Evolutionary conservation across 2,329 filamentous ascomycete genomes (phyloP).

Genomic region (Neopestalotiopsis sp.): DNA sequence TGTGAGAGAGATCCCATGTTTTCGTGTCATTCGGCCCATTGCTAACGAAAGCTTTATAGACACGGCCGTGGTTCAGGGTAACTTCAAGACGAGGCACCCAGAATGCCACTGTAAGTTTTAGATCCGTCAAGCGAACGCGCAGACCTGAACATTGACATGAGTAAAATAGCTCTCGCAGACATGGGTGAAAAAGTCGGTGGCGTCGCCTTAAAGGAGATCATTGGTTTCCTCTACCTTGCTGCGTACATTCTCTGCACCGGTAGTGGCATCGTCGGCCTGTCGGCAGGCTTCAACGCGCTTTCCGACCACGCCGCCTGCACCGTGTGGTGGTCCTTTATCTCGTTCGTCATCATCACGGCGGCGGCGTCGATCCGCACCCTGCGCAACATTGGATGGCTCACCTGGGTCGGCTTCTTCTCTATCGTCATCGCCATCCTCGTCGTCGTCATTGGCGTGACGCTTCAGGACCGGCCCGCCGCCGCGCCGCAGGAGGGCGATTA

Average conservation of each 20-base stretch:
- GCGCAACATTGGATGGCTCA: slow-evolving; percentile 65
- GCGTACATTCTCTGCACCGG: slow-evolving; percentile 62
- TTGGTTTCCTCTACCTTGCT: slow-evolving; percentile 61
- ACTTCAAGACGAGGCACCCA: slow-evolving; percentile 44
- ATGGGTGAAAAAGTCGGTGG: slow-evolving; percentile 65
- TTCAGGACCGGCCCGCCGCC: slow-evolving; percentile 60
- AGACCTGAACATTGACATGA: neutral
- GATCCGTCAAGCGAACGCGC: neutral
- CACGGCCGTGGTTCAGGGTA: slow-evolving; percentile 44
- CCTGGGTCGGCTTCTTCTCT: slow-evolving; percentile 63
- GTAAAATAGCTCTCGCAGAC: slow-evolving; percentile 45
- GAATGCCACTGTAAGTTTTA: slow-evolving; percentile 39
- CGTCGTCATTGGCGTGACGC: slow-evolving; percentile 62
- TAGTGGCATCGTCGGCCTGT: slow-evolving; percentile 64
- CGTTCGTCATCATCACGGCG: slow-evolving; percentile 52
- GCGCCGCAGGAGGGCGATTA: slow-evolving; percentile 63
- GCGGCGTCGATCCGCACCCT: slow-evolving; percentile 58
- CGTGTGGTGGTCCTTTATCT: slow-evolving; percentile 61
- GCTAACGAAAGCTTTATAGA: slow-evolving; percentile 27
- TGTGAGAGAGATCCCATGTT: slow-evolving; percentile 21
- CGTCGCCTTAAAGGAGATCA: slow-evolving; percentile 54
- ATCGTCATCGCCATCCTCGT: slow-evolving; percentile 63
- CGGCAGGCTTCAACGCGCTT: slow-evolving; percentile 64
- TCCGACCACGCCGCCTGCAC: slow-evolving; percentile 64
- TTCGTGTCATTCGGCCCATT: neutral